A percentile compares a stretch with the other conserved stretches of the same genome.
phyloP scores from a whole-genome alignment of 495 filamentous ascomycete genomes.

The Penicillium canariense region DNA sequence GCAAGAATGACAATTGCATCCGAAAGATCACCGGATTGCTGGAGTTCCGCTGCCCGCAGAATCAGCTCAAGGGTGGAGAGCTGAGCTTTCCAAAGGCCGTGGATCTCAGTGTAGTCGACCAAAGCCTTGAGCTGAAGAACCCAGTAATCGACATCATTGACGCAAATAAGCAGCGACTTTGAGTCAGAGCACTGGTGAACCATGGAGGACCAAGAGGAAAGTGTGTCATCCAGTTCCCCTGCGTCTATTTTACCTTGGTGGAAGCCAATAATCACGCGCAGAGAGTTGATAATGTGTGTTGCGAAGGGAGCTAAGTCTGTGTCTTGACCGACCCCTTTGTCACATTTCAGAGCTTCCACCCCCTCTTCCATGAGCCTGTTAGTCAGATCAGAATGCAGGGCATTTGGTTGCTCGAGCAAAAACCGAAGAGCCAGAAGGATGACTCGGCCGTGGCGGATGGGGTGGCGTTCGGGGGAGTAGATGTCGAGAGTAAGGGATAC shows the following conservation, averaged over 20 bases:
- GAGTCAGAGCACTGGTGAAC: slow-evolving; percentile 42
- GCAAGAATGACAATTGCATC: slow-evolving; percentile 58
- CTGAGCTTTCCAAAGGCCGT: slow-evolving; percentile 58
- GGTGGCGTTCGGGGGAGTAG: slow-evolving; percentile 37
- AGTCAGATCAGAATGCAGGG: slow-evolving; percentile 28
- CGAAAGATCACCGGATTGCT: slow-evolving; percentile 48
- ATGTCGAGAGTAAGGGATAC: slow-evolving; percentile 39
- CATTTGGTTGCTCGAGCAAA: slow-evolving; percentile 35
- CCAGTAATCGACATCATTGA: slow-evolving; percentile 62
- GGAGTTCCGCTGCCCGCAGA: slow-evolving; percentile 55
- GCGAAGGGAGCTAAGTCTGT: slow-evolving; percentile 49
- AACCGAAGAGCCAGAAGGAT: slow-evolving; percentile 43
- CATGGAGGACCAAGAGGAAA: slow-evolving; percentile 41
- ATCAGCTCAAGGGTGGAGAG: slow-evolving; percentile 45
- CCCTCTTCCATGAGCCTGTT: slow-evolving; percentile 38
- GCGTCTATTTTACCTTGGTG: slow-evolving; percentile 47
- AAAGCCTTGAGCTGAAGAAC: slow-evolving; percentile 63
- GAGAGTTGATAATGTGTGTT: slow-evolving; percentile 57
- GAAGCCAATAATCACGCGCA: slow-evolving; percentile 54
- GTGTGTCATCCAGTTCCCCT: slow-evolving; percentile 43
- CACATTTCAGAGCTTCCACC: slow-evolving; percentile 26
- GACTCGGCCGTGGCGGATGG: slow-evolving; percentile 47
- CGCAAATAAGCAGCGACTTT: slow-evolving; percentile 47
- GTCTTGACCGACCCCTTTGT: slow-evolving; percentile 49
- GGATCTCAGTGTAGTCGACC: slow-evolving; percentile 76